These are phyloP conservation scores for Vickermania ingenoplastis DNA, from an alignment of 208 protist species.

Conservation along the genomic window DNA sequence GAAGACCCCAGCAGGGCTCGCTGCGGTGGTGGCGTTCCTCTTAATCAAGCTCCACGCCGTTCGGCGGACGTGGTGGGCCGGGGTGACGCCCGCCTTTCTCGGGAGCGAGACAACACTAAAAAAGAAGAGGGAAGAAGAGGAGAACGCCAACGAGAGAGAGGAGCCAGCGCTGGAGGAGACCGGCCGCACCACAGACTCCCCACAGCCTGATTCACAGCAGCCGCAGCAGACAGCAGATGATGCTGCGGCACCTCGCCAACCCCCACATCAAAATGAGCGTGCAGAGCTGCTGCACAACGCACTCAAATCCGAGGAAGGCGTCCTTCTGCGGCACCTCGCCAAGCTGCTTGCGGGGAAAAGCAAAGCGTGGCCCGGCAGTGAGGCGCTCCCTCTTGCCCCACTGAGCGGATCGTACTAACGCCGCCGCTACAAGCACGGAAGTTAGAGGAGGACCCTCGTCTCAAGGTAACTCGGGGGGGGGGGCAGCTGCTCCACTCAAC, in stretches of 20 bases:
- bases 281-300: conserved; percentile 20
- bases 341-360: too few species aligned
- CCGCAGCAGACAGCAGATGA: too few species aligned
- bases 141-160: neutral
- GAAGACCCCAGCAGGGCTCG: conserved; percentile 1
- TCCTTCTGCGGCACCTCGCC: conserved; percentile 9
- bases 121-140: neutral
- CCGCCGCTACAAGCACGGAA: too few species aligned
- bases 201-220: too few species aligned
- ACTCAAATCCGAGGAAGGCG: conserved; percentile 31
- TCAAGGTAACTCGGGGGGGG: neutral
- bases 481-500: neutral
- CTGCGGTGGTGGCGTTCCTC: neutral
- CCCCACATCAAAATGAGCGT: too few species aligned
- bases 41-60: neutral
- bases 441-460: too few species aligned
- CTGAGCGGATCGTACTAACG: too few species aligned
- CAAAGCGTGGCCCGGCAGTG: too few species aligned
- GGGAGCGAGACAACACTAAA: too few species aligned
- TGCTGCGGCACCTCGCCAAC: too few species aligned
- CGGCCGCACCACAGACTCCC: too few species aligned
- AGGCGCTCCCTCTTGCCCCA: too few species aligned
- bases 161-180: conserved; percentile 4
- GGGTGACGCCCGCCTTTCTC: neutral
- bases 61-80: neutral